Base-by-base conservation (phyloP, 352 stramenopile species). In the Pythium brachiatum region DNA sequence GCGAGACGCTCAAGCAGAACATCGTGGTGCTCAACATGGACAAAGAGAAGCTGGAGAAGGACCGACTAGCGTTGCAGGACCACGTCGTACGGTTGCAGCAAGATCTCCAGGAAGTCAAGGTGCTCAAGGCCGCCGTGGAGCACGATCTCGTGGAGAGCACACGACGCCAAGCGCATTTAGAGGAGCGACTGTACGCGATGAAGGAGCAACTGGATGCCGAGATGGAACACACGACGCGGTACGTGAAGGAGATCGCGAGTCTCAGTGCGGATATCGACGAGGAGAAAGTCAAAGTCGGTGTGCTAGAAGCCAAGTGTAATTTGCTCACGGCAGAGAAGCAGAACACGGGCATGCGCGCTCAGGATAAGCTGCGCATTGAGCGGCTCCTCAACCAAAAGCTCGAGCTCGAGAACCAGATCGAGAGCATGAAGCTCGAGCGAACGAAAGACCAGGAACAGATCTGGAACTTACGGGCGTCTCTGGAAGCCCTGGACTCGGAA, bases 281-380 rank as follows among this genome's bases (percentile, higher is more conserved):
- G 54, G 78, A 87, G 47, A 78, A 78, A 32, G 75, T 86, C 18
- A 75, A 92, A 13, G 69, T 76, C 8, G 74, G 76, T 2, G 77
- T 91, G 5, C 56, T 92, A 3, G 79, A 92, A 34, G 81, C 81
- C 1, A 88, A 89, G 29, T 82, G 78, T 60, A 86, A 86, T 29
- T 56, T 94, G 1, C 47, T 92, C 6, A 69, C 73, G 13, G 76
- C 74, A 0, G 85, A 91, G 59, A 92, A 92, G 57, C 75, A 87
- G 41, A 91, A 90, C 54, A 85, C 75, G 4, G 82, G 78, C 12
- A 92, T 92, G 81, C 76, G 81, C 0, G 80, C 80, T 8, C 81
- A 90, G 69, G 85, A 94, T 62, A 92, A 92, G 43, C 67, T 91
- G 16, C 81, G 81, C 0, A 92, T 94, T 27, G 85, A 94, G 39